Evolutionary conservation across 2,329 filamentous ascomycete genomes (phyloP), one percentile per base, ranked within the genome.

Genomic region (Venturia nashicola): DNA sequence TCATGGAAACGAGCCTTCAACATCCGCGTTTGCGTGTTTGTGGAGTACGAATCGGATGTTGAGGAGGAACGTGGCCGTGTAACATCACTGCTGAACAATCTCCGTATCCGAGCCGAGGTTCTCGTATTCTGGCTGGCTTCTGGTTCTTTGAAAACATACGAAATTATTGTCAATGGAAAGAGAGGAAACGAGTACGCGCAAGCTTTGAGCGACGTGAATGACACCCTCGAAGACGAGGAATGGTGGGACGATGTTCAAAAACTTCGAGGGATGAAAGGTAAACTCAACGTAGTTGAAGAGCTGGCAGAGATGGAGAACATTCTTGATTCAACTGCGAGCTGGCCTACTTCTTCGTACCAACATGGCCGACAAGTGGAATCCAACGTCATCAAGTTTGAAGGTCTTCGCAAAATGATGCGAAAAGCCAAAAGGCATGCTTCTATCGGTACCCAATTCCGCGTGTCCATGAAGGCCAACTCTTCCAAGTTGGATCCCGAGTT

Each of bases 11-110:
- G 83, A 62, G 82, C 81, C 0, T 94, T 89, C 72, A 81, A 79
- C 48, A 75, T 95, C 8, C 86, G 91, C 46, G 88, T 96, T 4
- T 84, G 88, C 63, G 90, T 95, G 0, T 96, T 96, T 72, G 91
- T 96, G 23, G 91, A 96, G 71, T 95, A 95, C 68, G 90, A 94
- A 71, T 85, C 80, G 34, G 91, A 96, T 68, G 86, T 96, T 0
- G 84, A 88, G 46, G 89, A 95, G 73, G 91, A 96, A 73, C 79
- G 84, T 43, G 83, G 82, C 1, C 80, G 90, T 64, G 87, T 95
- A 18, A 84, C 84, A 65, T 84, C 87, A 0, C 78, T 96, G 1
- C 79, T 96, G 0, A 88, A 90, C 27, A 95, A 93, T 71, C 75
- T 96, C 9, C 82, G 91, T 18, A 96, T 96, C 59, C 84, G 91